phyloP scores from a whole-genome alignment of 495 filamentous ascomycete species.

The Penicillium mononematosum region DNA sequence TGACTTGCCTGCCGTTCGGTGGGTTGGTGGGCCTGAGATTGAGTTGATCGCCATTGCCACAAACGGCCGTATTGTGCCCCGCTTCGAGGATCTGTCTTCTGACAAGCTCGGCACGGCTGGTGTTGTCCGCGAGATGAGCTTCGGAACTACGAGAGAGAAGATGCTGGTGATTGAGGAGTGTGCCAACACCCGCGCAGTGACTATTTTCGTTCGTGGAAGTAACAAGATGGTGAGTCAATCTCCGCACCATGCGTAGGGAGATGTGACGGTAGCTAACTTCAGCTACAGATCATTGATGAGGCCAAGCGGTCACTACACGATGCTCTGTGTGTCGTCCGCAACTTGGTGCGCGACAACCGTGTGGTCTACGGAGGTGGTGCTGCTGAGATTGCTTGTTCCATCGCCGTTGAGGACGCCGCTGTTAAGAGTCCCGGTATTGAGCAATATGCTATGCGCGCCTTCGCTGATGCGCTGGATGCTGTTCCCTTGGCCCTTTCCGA shows the following conservation, averaged over 20 bases:
- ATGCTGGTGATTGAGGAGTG: slow-evolving; percentile 99
- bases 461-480: slow-evolving; percentile 89
- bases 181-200: slow-evolving; percentile 95
- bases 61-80: slow-evolving; percentile 93
- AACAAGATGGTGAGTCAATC: slow-evolving; percentile 88
- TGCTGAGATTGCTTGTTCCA: slow-evolving; percentile 94
- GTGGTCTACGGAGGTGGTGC: slow-evolving; percentile 98
- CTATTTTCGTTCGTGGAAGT: slow-evolving; percentile 91
- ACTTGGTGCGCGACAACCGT: slow-evolving; percentile 92
- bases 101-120: slow-evolving; percentile 91
- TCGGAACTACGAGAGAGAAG: slow-evolving; percentile 97
- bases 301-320: slow-evolving; percentile 97
- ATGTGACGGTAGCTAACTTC: slow-evolving; percentile 24
- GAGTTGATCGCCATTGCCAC: slow-evolving; percentile 98
- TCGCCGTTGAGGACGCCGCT: slow-evolving; percentile 93
- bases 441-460: slow-evolving; percentile 98
- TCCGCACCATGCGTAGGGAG: not conserved
- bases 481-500: slow-evolving; percentile 96
- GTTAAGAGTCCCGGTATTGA: slow-evolving; percentile 94
- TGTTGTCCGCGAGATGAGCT: slow-evolving; percentile 88
- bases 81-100: slow-evolving; percentile 89
- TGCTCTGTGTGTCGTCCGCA: slow-evolving; percentile 95
- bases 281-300: slow-evolving; percentile 87
- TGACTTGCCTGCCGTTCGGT: slow-evolving; percentile 90
- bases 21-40: slow-evolving; percentile 98